A percentile compares a stretch with the other conserved stretches of the same genome.
Conservation (phyloP, 352 stramenopile species). For the Phytophthora niederhauseri region DNA sequence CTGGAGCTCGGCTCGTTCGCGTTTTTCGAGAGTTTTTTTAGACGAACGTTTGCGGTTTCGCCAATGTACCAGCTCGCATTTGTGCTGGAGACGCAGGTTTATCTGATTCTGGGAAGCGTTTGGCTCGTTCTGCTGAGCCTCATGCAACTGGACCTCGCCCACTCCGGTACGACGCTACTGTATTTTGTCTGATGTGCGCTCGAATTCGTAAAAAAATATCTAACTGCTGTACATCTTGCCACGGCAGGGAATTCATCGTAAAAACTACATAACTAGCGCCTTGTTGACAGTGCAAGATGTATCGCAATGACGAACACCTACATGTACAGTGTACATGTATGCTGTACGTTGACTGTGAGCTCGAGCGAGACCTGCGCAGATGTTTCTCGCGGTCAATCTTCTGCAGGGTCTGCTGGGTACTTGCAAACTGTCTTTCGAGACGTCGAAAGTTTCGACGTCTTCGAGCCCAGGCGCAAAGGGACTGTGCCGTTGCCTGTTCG, state of each 20-base stretch:
- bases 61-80: background rate
- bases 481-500: background rate
- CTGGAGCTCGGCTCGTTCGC: background rate
- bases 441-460: no score
- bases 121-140: conserved; percentile 1
- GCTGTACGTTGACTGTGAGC: no score
- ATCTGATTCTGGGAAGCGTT: background rate
- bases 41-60: background rate
- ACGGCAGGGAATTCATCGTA: background rate
- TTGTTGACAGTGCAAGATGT: no score
- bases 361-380: no score
- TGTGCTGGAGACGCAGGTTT: background rate
- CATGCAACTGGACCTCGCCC: background rate
- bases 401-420: no score
- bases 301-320: no score
- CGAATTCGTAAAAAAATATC: no score
- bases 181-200: background rate
- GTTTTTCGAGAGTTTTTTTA: background rate
- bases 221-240: no score
- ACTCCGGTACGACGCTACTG: background rate
- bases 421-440: no score
- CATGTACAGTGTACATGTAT: no score
- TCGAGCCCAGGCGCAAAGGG: no score
- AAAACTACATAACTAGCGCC: background rate
- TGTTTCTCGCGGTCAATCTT: no score